Conservation (phyloP, 2,329 filamentous ascomycete genomes). For the Magnaporthiopsis incrustans region DNA sequence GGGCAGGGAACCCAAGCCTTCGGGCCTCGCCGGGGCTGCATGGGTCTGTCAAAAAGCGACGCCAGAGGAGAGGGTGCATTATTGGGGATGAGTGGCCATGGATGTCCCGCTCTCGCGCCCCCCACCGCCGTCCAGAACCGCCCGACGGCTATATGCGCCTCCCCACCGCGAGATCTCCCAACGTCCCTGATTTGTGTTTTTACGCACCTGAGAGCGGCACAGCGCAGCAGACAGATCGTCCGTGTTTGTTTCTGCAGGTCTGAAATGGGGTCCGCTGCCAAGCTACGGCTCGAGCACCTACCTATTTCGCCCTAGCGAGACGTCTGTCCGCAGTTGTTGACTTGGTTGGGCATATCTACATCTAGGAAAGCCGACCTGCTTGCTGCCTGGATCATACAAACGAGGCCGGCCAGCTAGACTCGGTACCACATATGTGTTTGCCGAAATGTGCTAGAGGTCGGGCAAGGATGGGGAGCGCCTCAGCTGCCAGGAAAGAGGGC, state of each 20-base stretch:
- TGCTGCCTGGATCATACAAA: too few relatives aligned
- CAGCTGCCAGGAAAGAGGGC: too few relatives aligned
- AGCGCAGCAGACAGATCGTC: too few relatives aligned
- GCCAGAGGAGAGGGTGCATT: not conserved
- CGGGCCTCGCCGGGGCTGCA: not conserved
- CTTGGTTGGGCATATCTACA: too few relatives aligned
- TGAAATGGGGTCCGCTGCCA: not conserved
- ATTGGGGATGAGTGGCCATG: not conserved
- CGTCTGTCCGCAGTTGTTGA: not conserved
- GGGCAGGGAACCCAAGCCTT: not conserved
- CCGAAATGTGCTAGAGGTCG: too few relatives aligned
- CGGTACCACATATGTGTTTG: too few relatives aligned
- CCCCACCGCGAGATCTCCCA: not conserved
- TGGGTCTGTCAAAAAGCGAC: too few relatives aligned
- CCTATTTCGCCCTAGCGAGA: not conserved
- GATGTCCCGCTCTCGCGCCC: not conserved
- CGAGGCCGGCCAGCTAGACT: too few relatives aligned
- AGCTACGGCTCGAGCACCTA: not conserved
- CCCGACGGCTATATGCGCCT: not conserved
- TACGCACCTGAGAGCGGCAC: too few relatives aligned
- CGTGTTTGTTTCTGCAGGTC: not conserved
- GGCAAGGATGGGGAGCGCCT: too few relatives aligned
- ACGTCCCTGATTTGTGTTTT: too few relatives aligned
- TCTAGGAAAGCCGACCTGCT: too few relatives aligned
- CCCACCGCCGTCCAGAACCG: not conserved